Conservation (phyloP, 1,139 yeast genomes). For the Taphrina deformans region DNA sequence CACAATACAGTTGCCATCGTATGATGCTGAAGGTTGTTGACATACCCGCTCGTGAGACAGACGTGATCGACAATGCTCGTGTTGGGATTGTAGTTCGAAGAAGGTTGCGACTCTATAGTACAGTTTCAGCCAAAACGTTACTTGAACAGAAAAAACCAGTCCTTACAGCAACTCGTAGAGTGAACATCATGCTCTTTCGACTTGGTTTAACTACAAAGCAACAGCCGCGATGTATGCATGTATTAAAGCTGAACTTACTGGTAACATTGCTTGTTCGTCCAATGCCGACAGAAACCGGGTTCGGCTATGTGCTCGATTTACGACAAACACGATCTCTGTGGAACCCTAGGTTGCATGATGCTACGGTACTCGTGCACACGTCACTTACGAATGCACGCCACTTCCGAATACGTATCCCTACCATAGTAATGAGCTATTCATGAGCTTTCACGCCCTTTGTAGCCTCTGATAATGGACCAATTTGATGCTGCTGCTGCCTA, state of each 20-base stretch:
- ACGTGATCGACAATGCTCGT: conserved; percentile 18
- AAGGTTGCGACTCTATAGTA: conserved; percentile 10
- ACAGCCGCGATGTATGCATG: too few relatives aligned
- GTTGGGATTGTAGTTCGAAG: conserved; percentile 18
- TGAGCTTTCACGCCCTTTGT: too few relatives aligned
- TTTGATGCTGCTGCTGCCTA: too few relatives aligned
- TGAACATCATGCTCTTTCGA: neutral
- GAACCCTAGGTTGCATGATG: neutral
- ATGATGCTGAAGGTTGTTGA: neutral
- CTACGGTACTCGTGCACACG: too few relatives aligned
- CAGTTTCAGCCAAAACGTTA: neutral
- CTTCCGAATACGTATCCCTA: too few relatives aligned
- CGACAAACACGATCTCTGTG: neutral
- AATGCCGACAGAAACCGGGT: neutral
- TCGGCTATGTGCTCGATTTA: neutral
- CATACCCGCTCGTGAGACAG: conserved; percentile 30
- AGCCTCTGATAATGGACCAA: too few relatives aligned
- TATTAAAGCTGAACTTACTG: neutral
- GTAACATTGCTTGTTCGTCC: neutral
- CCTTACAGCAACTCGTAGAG: conserved; percentile 24
- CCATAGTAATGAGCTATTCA: too few relatives aligned
- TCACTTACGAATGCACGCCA: too few relatives aligned
- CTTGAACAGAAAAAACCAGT: neutral
- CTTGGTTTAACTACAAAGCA: too few relatives aligned
- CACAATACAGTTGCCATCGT: neutral